Evolutionary conservation across 257 asterid species (phyloP), one percentile per base, ranked within the genome.

Genomic region (Primulina tabacum): DNA sequence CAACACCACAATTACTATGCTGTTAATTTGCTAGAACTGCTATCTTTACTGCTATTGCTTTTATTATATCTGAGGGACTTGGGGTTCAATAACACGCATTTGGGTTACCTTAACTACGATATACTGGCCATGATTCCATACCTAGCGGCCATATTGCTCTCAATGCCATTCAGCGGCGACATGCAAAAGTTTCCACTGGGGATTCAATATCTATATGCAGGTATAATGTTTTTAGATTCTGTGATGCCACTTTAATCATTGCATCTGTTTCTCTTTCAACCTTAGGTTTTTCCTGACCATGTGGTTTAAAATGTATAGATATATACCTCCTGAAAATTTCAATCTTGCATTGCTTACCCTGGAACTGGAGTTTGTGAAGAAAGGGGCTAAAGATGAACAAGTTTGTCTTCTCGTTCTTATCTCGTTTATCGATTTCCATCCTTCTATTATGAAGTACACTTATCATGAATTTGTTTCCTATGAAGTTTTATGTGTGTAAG

Each of bases 311-410:
- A 14, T 37, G 38, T 78, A 60, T 79, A 94, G 99, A 73, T 94
- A 88, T 67, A 60, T 73, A 65, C 99, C 95, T 60, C 98, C 99
- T 18, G 99, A 94, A 67, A 62, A 82, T 79, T 91, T 86, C 80
- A 86, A 85, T 76, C 87, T 89, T 50, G 91, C 97, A 26, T 70
- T 94, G 86, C 86, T 94, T 55, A 86, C 89, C 29, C 84, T 94
- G n/a, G 99, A 94, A 73, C 83, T 94, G 89, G 99, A 94, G 88
- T 94, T 91, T 80, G 90, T 94, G 70, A 91, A 88, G 88, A 94
- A 83, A 75, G 96, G 91, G 69, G 76, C 95, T 50, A 94, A 76
- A 83, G 97, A 94, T 1, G 99, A 91, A 73, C 92, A 83, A 79
- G 99, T 94, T 74, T 75, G 55, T 32, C 62, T 68, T 69, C 62